These are phyloP conservation scores for Toxicodendron radicans DNA, from an alignment of 345 rosid species.

Conservation along the genomic window DNA sequence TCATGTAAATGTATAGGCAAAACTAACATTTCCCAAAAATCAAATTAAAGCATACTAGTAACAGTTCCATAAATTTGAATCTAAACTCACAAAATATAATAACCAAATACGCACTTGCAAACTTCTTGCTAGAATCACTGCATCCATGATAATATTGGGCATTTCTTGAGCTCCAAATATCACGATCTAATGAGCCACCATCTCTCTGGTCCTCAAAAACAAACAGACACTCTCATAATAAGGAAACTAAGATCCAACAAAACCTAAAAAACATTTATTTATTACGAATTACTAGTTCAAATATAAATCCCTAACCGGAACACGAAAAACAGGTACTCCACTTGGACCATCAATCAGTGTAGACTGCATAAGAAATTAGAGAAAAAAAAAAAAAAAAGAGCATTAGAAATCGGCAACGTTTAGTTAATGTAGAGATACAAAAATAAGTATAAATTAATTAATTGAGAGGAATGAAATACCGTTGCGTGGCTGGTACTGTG, in stretches of 20 bases:
- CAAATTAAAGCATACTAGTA: background rate
- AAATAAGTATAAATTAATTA: background rate
- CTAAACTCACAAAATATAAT: background rate
- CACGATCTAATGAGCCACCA: conserved; percentile 72
- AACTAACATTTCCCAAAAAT: background rate
- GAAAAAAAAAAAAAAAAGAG: background rate
- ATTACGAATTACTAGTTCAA: background rate
- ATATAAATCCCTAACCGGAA: conserved; percentile 68
- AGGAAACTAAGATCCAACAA: conserved; percentile 20
- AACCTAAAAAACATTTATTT: background rate
- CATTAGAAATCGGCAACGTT: background rate
- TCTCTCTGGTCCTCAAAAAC: conserved; percentile 38
- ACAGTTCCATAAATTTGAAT: background rate
- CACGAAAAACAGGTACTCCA: conserved; percentile 41
- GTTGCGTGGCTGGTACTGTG: conserved; percentile 30
- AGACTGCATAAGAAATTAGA: conserved; percentile 19
- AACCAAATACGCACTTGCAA: conserved; percentile 49
- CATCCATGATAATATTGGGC: conserved; percentile 65
- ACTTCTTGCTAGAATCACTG: conserved; percentile 66
- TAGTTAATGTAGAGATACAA: background rate
- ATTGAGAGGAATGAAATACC: conserved; percentile 30
- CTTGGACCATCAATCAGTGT: conserved; percentile 27
- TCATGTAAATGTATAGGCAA: conserved; percentile 6
- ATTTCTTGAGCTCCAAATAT: conserved; percentile 71
- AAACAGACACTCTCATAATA: conserved; percentile 3